Evolutionary conservation across 208 protist species (phyloP), one percentile per base, ranked within the genome.

Genomic region (Acanthamoeba pearcei): DNA sequence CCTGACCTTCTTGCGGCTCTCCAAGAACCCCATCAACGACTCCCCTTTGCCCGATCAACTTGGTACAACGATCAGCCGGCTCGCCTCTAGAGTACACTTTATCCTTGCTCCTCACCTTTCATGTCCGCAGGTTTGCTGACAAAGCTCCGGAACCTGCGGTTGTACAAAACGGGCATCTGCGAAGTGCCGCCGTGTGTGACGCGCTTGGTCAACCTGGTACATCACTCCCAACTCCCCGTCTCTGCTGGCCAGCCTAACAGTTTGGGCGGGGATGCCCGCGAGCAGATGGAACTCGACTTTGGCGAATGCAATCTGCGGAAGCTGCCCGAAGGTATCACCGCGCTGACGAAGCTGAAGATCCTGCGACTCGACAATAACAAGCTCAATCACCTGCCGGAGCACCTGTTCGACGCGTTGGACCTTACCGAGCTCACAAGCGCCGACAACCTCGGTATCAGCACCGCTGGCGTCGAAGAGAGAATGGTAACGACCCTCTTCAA

Each of bases 281-380:
- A 42, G 72, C 5, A 83, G 46, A 46, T 83, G 42, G 76, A 83
- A 32, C 32, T 83, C 9, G 32, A 46, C 19, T 83, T 46, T 46
- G 46, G 46, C 38, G 32, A 57, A 35, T 74, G 68, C n/a, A 74
- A 74, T n/a, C 38, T 83, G 35, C 42, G 46, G 2, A 22, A 46
- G 76, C 76, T 83, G 76, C 76, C 76, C 19, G 76, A 83, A 13
- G 76, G 42, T 5, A 19, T 83, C 42, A 55, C 32, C 15, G 12
- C 22, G 35, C 76, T 83, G 24, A 83, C 76, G 9, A 22, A 22
- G 76, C 76, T 83, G 46, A 27, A 32, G 10, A 83, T 46, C 42
- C 46, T 83, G 76, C 46, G 76, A 35, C 42, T 55, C 9, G 46
- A 90, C 51, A 90, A 90, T 27, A 90, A 90, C 55, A 32, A 90